These are phyloP conservation scores for Paspalum notatum DNA, from an alignment of 176 grass and related monocot species.

Conservation along the genomic window DNA sequence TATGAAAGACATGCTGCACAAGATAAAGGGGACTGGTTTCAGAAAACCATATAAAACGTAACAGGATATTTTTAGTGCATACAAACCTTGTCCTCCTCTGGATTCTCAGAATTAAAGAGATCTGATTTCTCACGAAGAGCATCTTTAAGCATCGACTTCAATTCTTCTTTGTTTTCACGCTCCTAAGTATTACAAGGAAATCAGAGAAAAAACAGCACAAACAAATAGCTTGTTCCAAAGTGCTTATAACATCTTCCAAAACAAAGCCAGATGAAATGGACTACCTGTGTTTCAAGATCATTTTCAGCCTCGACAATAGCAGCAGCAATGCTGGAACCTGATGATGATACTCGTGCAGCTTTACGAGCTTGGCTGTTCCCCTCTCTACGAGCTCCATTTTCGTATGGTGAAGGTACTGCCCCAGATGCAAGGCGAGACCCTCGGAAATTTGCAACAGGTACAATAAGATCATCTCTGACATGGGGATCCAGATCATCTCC, in stretches of 20 bases:
- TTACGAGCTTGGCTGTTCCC: slow-evolving; percentile 52
- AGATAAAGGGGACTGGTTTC: background rate
- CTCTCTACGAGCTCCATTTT: slow-evolving; percentile 52
- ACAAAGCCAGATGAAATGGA: slow-evolving; percentile 28
- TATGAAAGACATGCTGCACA: background rate
- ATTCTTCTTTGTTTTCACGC: slow-evolving; percentile 76
- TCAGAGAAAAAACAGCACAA: slow-evolving; percentile 23
- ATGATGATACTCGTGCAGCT: slow-evolving; percentile 56
- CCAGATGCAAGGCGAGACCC: slow-evolving; percentile 91
- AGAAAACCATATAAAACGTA: slow-evolving; percentile 7
- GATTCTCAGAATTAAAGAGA: slow-evolving; percentile 93
- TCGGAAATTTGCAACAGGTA: slow-evolving; percentile 73
- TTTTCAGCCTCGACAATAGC: slow-evolving; percentile 93
- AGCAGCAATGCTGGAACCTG: slow-evolving; percentile 68
- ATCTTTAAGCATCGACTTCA: slow-evolving; percentile 92
- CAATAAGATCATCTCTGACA: slow-evolving; percentile 70
- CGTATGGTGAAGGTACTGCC: slow-evolving; percentile 66
- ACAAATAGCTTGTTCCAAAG: slow-evolving; percentile 23
- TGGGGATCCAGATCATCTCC: slow-evolving; percentile 90
- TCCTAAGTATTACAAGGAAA: slow-evolving; percentile 40
- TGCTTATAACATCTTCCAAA: background rate
- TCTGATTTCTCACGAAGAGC: slow-evolving; percentile 90
- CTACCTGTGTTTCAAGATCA: slow-evolving; percentile 67
- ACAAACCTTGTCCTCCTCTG: slow-evolving; percentile 85
- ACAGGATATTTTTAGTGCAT: background rate